Percentiles rank a stretch among this genome's conserved stretches.
Evolutionary conservation across 176 grass and related monocot species (phyloP).

Genomic region (Melocanna baccifera): DNA sequence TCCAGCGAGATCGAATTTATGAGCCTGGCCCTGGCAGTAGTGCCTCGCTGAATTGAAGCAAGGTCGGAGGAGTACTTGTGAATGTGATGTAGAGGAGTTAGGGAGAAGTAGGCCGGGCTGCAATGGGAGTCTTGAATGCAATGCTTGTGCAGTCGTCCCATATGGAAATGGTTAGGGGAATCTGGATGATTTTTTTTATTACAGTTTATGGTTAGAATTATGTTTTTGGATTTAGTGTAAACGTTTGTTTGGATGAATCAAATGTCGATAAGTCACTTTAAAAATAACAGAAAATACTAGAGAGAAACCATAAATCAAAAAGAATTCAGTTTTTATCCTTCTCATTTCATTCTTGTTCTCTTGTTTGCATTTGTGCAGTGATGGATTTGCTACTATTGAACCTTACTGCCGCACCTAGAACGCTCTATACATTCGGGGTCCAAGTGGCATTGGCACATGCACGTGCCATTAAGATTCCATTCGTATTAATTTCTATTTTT

Average conservation of each 20-base stretch:
- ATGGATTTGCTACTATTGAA: background rate
- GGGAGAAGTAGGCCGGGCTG: background rate
- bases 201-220: no score
- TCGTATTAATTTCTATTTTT: no score
- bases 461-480: background rate
- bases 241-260: no score
- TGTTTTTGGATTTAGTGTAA: no score
- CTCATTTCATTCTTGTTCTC: background rate
- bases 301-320: no score
- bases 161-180: background rate
- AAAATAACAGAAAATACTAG: no score
- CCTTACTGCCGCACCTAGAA: conserved; percentile 10
- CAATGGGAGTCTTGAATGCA: conserved; percentile 19
- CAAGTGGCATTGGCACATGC: background rate
- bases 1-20: conserved; percentile 1
- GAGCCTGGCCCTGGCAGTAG: background rate
- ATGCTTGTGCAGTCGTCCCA: background rate
- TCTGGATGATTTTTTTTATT: no score
- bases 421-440: background rate
- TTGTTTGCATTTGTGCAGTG: background rate
- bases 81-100: background rate
- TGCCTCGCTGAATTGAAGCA: conserved; percentile 1
- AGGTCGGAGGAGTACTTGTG: background rate
- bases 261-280: no score
- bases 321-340: background rate